phyloP scores from a whole-genome alignment of 306 rosid species.

The Begonia peltatifolia region DNA sequence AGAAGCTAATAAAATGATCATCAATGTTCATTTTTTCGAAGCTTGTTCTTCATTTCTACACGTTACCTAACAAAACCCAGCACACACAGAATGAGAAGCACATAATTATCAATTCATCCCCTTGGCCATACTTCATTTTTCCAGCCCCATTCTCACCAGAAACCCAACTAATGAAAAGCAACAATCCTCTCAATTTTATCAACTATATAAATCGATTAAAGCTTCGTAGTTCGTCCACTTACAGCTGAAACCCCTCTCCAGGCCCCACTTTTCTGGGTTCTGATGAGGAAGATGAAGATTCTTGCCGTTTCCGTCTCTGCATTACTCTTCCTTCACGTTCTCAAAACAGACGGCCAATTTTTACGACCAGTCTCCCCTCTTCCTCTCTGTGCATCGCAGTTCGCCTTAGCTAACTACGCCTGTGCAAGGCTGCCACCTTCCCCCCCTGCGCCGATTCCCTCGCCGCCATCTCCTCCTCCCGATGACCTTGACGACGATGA shows the following conservation, averaged over 20 bases:
- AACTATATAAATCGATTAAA: conserved; percentile 25
- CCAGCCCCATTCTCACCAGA: conserved; percentile 4
- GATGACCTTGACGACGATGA: neutral
- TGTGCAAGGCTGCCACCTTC: conserved; percentile 7
- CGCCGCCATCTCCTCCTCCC: neutral
- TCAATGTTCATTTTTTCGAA: neutral
- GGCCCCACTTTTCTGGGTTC: neutral
- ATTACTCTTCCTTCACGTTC: neutral
- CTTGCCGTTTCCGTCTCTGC: neutral
- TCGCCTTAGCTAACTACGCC: conserved; percentile 8
- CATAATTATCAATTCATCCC: conserved; percentile 24
- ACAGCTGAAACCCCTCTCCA: conserved; percentile 14
- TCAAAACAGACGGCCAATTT: conserved; percentile 1
- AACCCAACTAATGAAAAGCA: conserved; percentile 10
- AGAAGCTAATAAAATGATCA: too few species aligned
- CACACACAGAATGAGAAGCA: conserved; percentile 43
- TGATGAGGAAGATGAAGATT: conserved; percentile 3
- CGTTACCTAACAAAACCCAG: conserved; percentile 35
- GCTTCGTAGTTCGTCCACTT: neutral
- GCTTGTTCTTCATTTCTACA: conserved; percentile 2
- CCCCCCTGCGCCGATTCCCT: neutral
- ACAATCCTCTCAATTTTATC: conserved; percentile 10
- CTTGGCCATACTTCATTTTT: conserved; percentile 22
- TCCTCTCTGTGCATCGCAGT: conserved; percentile 12
- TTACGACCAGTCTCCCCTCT: conserved; percentile 3